Evolutionary conservation across 1,284 basidiomycete species (phyloP).

Genomic region (Ceratobasidium sp.): DNA sequence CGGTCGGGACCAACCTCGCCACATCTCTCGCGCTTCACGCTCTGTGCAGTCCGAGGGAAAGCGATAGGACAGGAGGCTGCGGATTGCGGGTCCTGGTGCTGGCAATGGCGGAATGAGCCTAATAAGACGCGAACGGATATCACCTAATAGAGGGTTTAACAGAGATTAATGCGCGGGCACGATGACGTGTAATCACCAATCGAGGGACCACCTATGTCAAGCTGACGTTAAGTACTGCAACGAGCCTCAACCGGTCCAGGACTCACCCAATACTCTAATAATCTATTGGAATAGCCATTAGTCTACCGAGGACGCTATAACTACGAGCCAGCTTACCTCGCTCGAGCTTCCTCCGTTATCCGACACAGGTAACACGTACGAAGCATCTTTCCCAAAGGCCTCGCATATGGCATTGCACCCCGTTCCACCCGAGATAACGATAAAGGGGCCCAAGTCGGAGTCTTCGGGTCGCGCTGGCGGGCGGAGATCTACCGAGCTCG

Average conservation of each 20-base stretch:
- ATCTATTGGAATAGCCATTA: constrained; percentile 57
- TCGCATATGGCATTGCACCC: constrained; percentile 83
- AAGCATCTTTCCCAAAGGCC: constrained; percentile 71
- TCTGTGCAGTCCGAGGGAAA: constrained; percentile 76
- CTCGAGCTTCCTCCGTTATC: constrained; percentile 88
- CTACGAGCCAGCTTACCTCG: constrained; percentile 56
- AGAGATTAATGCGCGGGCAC: constrained; percentile 3
- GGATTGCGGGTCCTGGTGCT: constrained; percentile 72
- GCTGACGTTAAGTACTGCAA: constrained; percentile 12
- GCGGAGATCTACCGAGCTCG: constrained; percentile 38
- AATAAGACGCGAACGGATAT: constrained; percentile 83
- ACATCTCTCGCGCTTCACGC: constrained; percentile 84
- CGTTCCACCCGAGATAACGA: constrained; percentile 84
- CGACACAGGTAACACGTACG: constrained; percentile 82
- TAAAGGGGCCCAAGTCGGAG: constrained; percentile 54
- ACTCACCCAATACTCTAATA: constrained; percentile 73
- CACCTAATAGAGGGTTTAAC: constrained; percentile 61
- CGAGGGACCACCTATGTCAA: constrained; percentile 70
- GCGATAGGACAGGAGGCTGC: constrained; percentile 81
- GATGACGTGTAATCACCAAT: constrained; percentile 65
- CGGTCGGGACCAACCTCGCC: constrained; percentile 62
- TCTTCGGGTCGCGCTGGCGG: constrained; percentile 31
- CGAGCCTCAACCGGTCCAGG: constrained; percentile 16
- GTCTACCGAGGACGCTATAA: constrained; percentile 1
- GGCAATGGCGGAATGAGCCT: constrained; percentile 78